A percentile compares a stretch with the other conserved stretches of the same genome.
Evolutionary conservation across 2,329 filamentous ascomycete species (phyloP).

Genomic region (Sordariomycetes sp.): DNA sequence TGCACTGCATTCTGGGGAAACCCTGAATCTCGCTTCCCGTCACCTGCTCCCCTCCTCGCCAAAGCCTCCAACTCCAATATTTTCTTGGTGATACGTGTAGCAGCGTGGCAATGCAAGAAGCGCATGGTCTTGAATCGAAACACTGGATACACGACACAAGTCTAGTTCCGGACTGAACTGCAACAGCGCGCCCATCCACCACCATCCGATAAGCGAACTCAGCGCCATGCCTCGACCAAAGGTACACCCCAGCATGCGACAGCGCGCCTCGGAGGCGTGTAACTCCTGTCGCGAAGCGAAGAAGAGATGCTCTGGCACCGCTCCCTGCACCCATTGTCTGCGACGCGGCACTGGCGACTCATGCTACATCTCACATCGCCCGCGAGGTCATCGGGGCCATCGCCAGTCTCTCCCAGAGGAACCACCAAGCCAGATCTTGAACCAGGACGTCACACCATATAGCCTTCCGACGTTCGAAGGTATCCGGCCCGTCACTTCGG

Average conservation of each 20-base stretch:
- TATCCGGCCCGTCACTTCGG: neutral
- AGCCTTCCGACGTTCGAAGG: neutral
- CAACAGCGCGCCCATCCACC: neutral
- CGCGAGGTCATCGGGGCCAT: constrained; percentile 3
- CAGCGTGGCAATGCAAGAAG: no score
- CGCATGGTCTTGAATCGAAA: no score
- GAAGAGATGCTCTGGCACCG: constrained; percentile 38
- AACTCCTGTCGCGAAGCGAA: constrained; percentile 37
- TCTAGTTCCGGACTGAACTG: neutral
- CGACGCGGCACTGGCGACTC: constrained; percentile 28
- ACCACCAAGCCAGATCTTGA: no score
- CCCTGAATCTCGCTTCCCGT: no score
- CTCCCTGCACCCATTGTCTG: constrained; percentile 37
- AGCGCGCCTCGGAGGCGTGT: constrained; percentile 38
- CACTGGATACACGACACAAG: no score
- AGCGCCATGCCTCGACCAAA: constrained; percentile 42
- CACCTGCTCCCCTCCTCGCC: no score
- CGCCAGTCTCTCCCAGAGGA: neutral
- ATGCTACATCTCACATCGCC: constrained; percentile 17
- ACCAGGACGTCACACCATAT: no score
- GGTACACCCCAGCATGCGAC: constrained; percentile 36
- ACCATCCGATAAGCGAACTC: no score
- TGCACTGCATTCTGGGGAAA: no score
- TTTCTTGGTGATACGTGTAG: no score
- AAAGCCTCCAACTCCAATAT: no score